A percentile compares a stretch with the other conserved stretches of the same genome.
phyloP scores from a whole-genome alignment of 179 eudicot species.

The Silene noctiflora region DNA sequence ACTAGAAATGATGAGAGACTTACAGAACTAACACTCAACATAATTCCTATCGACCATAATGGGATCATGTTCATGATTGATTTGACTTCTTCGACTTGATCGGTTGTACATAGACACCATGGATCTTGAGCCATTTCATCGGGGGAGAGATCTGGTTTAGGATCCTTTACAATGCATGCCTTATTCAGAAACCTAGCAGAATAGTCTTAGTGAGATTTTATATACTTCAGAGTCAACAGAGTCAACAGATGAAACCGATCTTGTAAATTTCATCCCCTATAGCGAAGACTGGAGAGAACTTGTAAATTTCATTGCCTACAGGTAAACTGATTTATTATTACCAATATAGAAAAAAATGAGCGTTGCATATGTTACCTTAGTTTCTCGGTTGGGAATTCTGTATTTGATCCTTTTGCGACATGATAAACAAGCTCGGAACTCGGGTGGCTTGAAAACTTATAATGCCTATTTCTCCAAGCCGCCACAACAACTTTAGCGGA shows the following conservation, averaged over 20 bases:
- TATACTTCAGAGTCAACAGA: neutral
- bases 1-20: slow-evolving; percentile 29
- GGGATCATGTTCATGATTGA: slow-evolving; percentile 53
- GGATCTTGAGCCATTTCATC: slow-evolving; percentile 36
- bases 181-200: slow-evolving; percentile 52
- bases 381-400: slow-evolving; percentile 35
- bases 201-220: neutral
- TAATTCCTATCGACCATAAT: slow-evolving; percentile 54
- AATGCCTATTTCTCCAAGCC: slow-evolving; percentile 41
- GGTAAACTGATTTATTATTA: too few relatives aligned
- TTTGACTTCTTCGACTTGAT: slow-evolving; percentile 71
- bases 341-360: neutral
- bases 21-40: slow-evolving; percentile 30
- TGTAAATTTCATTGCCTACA: too few relatives aligned
- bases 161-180: slow-evolving; percentile 52
- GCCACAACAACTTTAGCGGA: slow-evolving; percentile 54
- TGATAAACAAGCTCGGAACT: slow-evolving; percentile 26
- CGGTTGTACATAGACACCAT: slow-evolving; percentile 51
- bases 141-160: slow-evolving; percentile 22
- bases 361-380: slow-evolving; percentile 22
- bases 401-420: slow-evolving; percentile 38
- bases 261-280: too few relatives aligned
- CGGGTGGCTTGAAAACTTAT: slow-evolving; percentile 17
- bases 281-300: too few relatives aligned
- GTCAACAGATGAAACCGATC: too few relatives aligned